phyloP scores from a whole-genome alignment of 2,329 filamentous ascomycete species.

The Hypoxylon sp. region DNA sequence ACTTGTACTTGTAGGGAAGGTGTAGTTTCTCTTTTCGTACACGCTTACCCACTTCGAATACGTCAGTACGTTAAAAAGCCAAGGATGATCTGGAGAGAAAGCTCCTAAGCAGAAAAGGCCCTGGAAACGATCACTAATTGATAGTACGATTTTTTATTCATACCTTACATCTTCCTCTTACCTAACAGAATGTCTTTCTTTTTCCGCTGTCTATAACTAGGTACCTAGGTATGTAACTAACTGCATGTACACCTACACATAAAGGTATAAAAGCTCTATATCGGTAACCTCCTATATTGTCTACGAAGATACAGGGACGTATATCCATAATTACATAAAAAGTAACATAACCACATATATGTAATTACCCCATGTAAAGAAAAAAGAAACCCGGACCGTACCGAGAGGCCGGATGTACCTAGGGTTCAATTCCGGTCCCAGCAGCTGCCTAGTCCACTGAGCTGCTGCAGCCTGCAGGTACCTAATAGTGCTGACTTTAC shows the following conservation, averaged over 20 bases:
- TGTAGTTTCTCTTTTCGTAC: slow-evolving; percentile 23
- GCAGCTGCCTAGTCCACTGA: slow-evolving; percentile 7
- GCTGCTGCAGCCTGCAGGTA: slow-evolving; percentile 33
- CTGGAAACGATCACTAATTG: slow-evolving; percentile 30
- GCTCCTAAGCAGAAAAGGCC: too few species aligned
- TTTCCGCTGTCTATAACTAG: too few species aligned
- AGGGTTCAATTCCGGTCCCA: slow-evolving; percentile 6
- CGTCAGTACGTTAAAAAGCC: slow-evolving; percentile 32
- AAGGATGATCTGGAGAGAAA: slow-evolving; percentile 32
- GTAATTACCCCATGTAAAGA: not conserved
- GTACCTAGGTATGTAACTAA: too few species aligned
- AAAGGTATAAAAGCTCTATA: not conserved
- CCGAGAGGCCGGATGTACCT: slow-evolving; percentile 19
- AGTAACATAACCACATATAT: not conserved
- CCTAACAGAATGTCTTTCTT: too few species aligned
- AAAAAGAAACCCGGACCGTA: slow-evolving; percentile 8
- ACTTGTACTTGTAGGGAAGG: slow-evolving; percentile 37
- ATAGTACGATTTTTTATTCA: slow-evolving; percentile 20
- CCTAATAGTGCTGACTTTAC: not conserved
- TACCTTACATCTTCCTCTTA: not conserved
- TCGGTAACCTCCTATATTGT: not conserved
- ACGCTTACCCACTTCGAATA: slow-evolving; percentile 21
- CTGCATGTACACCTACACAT: too few species aligned
- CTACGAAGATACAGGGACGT: not conserved
- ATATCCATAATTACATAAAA: not conserved